Evolutionary conservation across 805 yeast genomes (phyloP).

Genomic region (Metschnikowia koreensis): DNA sequence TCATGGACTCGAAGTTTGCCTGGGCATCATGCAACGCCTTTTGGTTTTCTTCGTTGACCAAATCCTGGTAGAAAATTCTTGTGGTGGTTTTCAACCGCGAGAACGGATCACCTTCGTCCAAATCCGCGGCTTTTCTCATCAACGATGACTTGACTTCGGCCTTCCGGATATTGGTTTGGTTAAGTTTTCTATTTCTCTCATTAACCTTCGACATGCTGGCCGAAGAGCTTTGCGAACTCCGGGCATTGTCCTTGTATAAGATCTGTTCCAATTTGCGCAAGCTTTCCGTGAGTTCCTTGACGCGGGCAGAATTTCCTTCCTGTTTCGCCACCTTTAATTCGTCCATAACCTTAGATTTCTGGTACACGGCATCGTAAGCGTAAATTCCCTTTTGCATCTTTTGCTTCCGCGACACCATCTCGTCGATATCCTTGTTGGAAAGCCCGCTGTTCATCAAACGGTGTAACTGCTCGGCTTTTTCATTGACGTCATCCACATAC

Average conservation of each 20-base stretch:
- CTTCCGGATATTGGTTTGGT: conserved; percentile 69
- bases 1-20: conserved; percentile 39
- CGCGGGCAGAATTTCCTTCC: conserved; percentile 39
- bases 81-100: conserved; percentile 86
- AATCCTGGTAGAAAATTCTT: conserved; percentile 68
- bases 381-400: conserved; percentile 45
- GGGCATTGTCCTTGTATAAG: conserved; percentile 34
- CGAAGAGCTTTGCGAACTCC: conserved; percentile 38
- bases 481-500: conserved; percentile 58
- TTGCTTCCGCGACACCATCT: conserved; percentile 72
- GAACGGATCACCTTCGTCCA: conserved; percentile 74
- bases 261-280: conserved; percentile 47
- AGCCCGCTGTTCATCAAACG: conserved; percentile 63
- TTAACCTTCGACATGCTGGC: conserved; percentile 66
- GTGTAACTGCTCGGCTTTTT: conserved; percentile 61
- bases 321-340: conserved; percentile 74
- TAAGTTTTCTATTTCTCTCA: conserved; percentile 79
- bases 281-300: conserved; percentile 30
- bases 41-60: conserved; percentile 56
- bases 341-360: conserved; percentile 68
- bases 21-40: conserved; percentile 56
- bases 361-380: conserved; percentile 68
- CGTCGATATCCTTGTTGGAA: conserved; percentile 71
- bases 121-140: conserved; percentile 43
- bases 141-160: conserved; percentile 72